phyloP scores from a whole-genome alignment of 345 rosid genomes.

The Kernera saxatilis region DNA sequence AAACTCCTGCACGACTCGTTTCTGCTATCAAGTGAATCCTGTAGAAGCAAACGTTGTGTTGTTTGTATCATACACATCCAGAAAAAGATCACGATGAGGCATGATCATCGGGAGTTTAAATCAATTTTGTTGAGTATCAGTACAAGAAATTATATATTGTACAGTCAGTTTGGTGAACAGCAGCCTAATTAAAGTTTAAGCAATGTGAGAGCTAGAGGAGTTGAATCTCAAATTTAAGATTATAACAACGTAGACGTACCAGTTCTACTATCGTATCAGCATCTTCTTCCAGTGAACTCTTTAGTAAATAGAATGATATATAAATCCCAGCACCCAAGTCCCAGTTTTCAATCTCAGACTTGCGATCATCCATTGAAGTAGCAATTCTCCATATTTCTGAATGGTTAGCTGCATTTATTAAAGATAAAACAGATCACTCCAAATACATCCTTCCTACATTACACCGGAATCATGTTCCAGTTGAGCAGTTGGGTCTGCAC shows the following conservation, averaged over 20 bases:
- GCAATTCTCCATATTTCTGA: constrained; percentile 78
- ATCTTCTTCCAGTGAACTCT: constrained; percentile 58
- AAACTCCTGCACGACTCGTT: constrained; percentile 59
- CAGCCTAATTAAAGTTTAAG: background rate
- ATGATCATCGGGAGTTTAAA: background rate
- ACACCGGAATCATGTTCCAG: background rate
- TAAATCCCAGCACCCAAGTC: constrained; percentile 92
- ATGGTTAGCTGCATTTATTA: constrained; percentile 52
- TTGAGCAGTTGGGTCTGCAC: background rate
- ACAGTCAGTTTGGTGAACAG: background rate
- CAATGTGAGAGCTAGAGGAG: background rate
- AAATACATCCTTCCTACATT: background rate
- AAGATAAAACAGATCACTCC: background rate
- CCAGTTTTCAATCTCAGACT: constrained; percentile 95
- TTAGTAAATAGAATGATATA: constrained; percentile 62
- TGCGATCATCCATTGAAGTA: constrained; percentile 74
- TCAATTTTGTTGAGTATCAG: background rate
- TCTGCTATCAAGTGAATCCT: constrained; percentile 71
- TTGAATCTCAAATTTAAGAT: background rate
- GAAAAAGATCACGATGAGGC: background rate
- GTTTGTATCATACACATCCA: background rate
- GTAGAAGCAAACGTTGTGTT: constrained; percentile 27
- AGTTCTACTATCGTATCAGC: constrained; percentile 39
- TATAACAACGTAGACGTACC: constrained; percentile 39
- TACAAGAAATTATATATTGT: background rate